phyloP scores from a whole-genome alignment of 1,284 basidiomycete species.

The Ustilago loliicola region DNA sequence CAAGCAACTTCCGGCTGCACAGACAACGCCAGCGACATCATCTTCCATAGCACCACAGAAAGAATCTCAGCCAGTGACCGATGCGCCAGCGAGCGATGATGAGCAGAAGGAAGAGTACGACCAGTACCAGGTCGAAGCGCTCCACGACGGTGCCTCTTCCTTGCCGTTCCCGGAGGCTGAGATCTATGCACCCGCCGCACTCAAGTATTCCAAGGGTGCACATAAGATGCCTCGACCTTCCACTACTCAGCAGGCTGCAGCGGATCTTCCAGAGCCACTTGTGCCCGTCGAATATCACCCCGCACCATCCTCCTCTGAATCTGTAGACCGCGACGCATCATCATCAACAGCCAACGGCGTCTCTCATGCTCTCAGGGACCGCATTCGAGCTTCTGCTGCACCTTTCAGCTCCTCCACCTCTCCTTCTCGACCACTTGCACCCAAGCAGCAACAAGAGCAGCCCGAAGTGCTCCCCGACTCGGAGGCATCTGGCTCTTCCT shows the following conservation, averaged over 20 bases:
- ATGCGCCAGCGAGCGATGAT: neutral
- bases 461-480: neutral
- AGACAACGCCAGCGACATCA: neutral
- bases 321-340: neutral
- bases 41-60: neutral
- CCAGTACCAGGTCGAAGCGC: conserved; percentile 2
- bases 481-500: conserved; percentile 8
- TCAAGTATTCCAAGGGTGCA: conserved; percentile 53
- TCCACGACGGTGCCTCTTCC: neutral
- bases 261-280: conserved; percentile 26
- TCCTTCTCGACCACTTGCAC: conserved; percentile 7
- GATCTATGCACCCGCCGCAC: conserved; percentile 50
- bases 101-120: neutral
- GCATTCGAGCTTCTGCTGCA: conserved; percentile 28
- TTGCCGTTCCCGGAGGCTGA: conserved; percentile 46
- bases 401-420: conserved; percentile 21
- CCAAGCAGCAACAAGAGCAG: conserved; percentile 6
- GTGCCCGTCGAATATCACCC: conserved; percentile 26
- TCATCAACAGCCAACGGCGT: conserved; percentile 29
- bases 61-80: neutral
- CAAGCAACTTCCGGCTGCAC: neutral
- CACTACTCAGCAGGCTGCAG: neutral
- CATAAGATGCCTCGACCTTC: conserved; percentile 36
- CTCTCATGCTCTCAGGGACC: conserved; percentile 27
- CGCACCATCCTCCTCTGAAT: neutral